Base-by-base conservation (phyloP, 768 basidiomycete genomes). In the Baorangia bicolor region DNA sequence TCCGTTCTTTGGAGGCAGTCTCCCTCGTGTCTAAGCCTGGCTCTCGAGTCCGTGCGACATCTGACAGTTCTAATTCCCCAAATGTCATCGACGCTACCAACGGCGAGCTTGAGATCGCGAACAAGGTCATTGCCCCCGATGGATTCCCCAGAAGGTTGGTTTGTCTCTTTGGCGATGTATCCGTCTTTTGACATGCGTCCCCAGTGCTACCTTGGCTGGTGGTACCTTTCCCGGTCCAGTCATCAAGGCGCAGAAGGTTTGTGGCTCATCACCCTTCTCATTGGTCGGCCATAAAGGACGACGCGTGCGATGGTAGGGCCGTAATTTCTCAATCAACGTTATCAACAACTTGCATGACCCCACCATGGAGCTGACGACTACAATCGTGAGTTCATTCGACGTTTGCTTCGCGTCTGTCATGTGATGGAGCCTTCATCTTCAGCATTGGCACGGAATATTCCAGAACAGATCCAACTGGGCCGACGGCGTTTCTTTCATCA, bases 201-300 rank as follows among this genome's bases (percentile, higher is more conserved):
- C 18, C 27, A 79, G 78, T 34, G 65, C 81, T 20, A 72, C 77
- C 3, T 66, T 83, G 38, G 78, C 79, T 34, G 75, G 73, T 30
- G 80, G 80, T 16, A 69, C 59, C 2, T 79, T 80, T 50, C 82
- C 80, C 2, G 82, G 79, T 3, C 79, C 81, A 10, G 59, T 81
- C 31, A 78, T 83, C 57, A 62, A 39, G 18, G 78, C 73, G 13
- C 66, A 71, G 23, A 84, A 83, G 70, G 70, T 67, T 53, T 21
- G 59, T 57, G 9, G 2, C 2, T 47, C n/a, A 11, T 31, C 5
- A 12, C 27, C 33, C 30, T 44, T 34, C 28, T 37, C 21, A 18
- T 39, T 16, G 23, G 18, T 27, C 16, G 4, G 47, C 18, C 39
- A 0, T 39, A 13, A 56, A 42, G 42, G 23, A 31, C 40, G 35